A percentile compares a stretch with the other conserved stretches of the same genome.
Evolutionary conservation across 495 filamentous ascomycete genomes (phyloP).

Genomic region (Cladorrhinum samala): DNA sequence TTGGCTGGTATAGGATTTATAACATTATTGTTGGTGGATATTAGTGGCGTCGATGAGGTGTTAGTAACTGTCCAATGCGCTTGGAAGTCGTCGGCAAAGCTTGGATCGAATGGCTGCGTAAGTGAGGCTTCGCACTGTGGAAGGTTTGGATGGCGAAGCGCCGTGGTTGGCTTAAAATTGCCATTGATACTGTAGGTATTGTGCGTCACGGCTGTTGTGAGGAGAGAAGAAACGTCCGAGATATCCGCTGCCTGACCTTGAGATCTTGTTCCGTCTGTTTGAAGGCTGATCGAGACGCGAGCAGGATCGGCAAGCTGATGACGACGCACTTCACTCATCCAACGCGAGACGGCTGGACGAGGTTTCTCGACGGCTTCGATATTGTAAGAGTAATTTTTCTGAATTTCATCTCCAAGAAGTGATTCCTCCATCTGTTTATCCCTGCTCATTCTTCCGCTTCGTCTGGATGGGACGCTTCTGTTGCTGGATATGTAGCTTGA

Average conservation of each 20-base stretch:
- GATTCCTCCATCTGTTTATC: not conserved
- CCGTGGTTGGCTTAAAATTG: not conserved
- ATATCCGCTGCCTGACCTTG: not conserved
- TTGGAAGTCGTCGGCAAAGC: not conserved
- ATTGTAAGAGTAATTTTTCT: not conserved
- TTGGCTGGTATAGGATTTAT: not conserved
- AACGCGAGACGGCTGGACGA: not conserved
- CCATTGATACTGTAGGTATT: not conserved
- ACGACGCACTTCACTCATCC: not conserved
- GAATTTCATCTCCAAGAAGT: not conserved
- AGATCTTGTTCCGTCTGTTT: not conserved
- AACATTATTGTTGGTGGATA: not conserved
- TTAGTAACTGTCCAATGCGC: not conserved
- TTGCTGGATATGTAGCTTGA: not conserved
- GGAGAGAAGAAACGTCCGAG: not conserved
- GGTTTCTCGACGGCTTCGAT: not conserved
- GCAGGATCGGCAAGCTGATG: not conserved
- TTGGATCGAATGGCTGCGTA: not conserved
- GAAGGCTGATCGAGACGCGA: not conserved
- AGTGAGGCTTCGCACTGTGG: not conserved
- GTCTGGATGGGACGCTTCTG: not conserved
- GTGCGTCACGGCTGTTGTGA: not conserved
- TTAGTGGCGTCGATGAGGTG: not conserved
- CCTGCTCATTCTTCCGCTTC: not conserved
- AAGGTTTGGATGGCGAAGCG: not conserved